These are phyloP conservation scores for Auriscalpium orientale DNA, from an alignment of 768 basidiomycete species.

Conservation along the genomic window DNA sequence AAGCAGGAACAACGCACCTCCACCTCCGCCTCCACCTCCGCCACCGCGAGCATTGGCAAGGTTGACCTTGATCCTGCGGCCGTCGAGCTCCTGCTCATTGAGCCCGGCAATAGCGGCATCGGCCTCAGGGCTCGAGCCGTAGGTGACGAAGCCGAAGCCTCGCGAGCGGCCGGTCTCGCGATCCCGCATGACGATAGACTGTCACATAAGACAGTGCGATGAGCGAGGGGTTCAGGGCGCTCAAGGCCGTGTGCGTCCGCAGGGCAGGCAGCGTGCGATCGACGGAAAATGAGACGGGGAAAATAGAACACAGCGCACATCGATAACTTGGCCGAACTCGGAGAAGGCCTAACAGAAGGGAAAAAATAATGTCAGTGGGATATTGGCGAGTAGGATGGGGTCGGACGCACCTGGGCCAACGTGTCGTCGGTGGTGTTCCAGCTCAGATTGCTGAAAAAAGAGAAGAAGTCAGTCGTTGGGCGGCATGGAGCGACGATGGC, in stretches of 20 bases:
- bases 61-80: constrained; percentile 85
- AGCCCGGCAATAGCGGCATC: constrained; percentile 64
- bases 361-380: constrained; percentile 32
- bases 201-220: constrained; percentile 18
- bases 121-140: constrained; percentile 53
- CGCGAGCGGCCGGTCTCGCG: constrained; percentile 95
- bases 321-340: constrained; percentile 73
- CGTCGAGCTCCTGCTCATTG: constrained; percentile 92
- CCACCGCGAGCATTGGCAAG: constrained; percentile 61
- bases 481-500: constrained; percentile 37
- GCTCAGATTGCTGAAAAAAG: constrained; percentile 76
- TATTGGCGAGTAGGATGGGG: constrained; percentile 26
- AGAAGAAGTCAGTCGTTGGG: constrained; percentile 41
- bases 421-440: constrained; percentile 95
- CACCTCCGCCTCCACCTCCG: constrained; percentile 27
- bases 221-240: background rate
- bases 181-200: constrained; percentile 98
- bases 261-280: background rate
- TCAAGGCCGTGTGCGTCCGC: background rate
- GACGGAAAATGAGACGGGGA: background rate
- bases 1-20: background rate
- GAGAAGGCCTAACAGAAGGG: constrained; percentile 64
- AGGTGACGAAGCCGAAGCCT: constrained; percentile 96
- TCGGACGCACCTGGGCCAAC: constrained; percentile 78
- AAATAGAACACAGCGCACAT: constrained; percentile 63